Evolutionary conservation across 2,329 filamentous ascomycete species (phyloP), one percentile per base, ranked within the genome.

Genomic region (Hymenoscyphus fructigenus): DNA sequence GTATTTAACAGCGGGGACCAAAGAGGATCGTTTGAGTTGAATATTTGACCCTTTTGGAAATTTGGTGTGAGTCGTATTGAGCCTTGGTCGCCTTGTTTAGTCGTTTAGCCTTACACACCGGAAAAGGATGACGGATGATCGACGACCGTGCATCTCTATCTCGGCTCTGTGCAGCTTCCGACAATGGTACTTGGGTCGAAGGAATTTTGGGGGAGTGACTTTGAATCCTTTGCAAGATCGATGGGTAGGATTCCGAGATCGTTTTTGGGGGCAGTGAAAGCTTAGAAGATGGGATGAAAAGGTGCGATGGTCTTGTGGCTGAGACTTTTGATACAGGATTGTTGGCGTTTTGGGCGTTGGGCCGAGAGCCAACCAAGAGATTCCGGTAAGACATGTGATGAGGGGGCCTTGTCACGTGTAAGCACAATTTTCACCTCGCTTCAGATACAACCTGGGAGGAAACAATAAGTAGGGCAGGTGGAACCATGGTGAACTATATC

Each of bases 111-210:
- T 50, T 50, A 26, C 44, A 50, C n/a, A 50, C 44, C 53, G 10
- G 36, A 44, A 41, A 41, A 60, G 41, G 32, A 20, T n/a, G 28
- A 29, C 59, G 59, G 59, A 60, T 60, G 59, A 60, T 60, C 59
- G 41, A 60, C 59, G 20, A 38, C 38, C 41, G 38, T 23, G 26
- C 59, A 44, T 59, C 58, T 38, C 12, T 55, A 15, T 23, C 44
- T 47, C 44, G 44, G 53, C 41, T 20, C 23, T 23, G 5, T 60
- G 59, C 38, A 32, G 59, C 17, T 29, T 53, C 26, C 23, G 23
- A 32, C 32, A 29, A 14, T 55, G 15, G 59, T 26, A 32, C 28
- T 41, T 61, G 59, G 59, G 59, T 38, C n/a, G 59, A 55, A 56
- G 59, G 59, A 56, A 41, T 23, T 50, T 26, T 12, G 44, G n/a